Conservation (phyloP, 2,329 filamentous ascomycete species). For the Pseudocercospora musae region DNA sequence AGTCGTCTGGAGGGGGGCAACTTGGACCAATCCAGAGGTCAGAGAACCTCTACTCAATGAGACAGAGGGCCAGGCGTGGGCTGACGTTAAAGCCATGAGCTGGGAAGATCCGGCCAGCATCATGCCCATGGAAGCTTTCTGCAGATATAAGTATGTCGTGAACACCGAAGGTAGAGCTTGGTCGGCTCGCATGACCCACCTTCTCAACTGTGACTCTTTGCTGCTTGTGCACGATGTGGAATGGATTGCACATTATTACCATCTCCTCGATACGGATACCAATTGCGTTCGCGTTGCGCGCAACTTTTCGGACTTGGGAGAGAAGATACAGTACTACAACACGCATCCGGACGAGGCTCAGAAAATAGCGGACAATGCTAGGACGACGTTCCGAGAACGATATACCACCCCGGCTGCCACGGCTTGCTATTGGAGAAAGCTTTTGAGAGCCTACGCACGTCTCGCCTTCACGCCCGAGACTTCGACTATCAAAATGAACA, state of each 20-base stretch:
- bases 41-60: conserved; percentile 32
- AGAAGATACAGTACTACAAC: conserved; percentile 25
- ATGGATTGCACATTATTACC: conserved; percentile 30
- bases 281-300: conserved; percentile 27
- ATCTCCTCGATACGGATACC: conserved; percentile 24
- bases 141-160: conserved; percentile 28
- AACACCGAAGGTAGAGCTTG: conserved; percentile 32
- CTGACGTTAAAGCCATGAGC: conserved; percentile 34
- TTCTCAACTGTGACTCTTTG: conserved; percentile 30
- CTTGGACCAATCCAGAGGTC: conserved; percentile 26
- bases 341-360: conserved; percentile 21
- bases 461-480: conserved; percentile 25
- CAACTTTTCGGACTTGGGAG: conserved; percentile 26
- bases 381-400: conserved; percentile 22
- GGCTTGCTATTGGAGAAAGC: conserved; percentile 32
- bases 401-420: conserved; percentile 30
- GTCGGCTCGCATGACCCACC: conserved; percentile 30
- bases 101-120: conserved; percentile 23
- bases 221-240: conserved; percentile 29
- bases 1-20: conserved; percentile 32
- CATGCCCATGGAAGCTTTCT: conserved; percentile 28
- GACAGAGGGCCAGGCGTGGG: conserved; percentile 36
- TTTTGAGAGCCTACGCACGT: conserved; percentile 25
- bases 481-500: conserved; percentile 3
- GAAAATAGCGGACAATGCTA: conserved; percentile 21